Evolutionary conservation across 2,329 filamentous ascomycete species (phyloP).

Genomic region (Proliferodiscus dingleyae): DNA sequence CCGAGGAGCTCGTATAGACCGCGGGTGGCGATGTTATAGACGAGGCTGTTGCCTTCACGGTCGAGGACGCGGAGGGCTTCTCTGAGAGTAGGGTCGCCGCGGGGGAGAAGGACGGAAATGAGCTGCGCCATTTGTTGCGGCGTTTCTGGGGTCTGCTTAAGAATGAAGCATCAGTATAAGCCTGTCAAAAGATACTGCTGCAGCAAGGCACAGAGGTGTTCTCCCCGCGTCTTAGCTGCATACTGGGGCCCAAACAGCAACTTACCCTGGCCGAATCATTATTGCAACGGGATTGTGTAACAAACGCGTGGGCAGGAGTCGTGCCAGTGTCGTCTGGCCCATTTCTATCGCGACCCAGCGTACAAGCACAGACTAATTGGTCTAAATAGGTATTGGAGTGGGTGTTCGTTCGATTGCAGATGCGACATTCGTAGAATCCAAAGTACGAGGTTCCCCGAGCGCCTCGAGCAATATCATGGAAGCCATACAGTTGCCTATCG

Average conservation of each 20-base stretch:
- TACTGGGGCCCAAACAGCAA: no score
- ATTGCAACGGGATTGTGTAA: constrained; percentile 15
- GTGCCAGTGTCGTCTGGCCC: constrained; percentile 20
- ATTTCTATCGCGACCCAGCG: constrained; percentile 17
- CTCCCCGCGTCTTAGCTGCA: no score
- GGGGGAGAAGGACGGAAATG: constrained; percentile 15
- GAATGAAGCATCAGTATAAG: no score
- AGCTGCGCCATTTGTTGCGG: constrained; percentile 15
- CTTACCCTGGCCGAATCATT: constrained; percentile 3
- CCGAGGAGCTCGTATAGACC: constrained; percentile 19
- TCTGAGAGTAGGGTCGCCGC: constrained; percentile 9
- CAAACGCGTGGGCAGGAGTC: constrained; percentile 19
- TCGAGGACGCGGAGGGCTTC: constrained; percentile 22
- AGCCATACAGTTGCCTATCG: constrained; percentile 14
- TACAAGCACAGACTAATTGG: constrained; percentile 20
- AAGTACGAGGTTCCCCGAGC: constrained; percentile 13
- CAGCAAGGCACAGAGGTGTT: no score
- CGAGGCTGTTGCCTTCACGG: constrained; percentile 18
- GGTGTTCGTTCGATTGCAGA: constrained; percentile 15
- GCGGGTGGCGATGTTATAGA: constrained; percentile 19
- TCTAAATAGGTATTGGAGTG: constrained; percentile 20
- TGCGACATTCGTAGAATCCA: constrained; percentile 15
- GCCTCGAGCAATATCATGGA: constrained; percentile 23
- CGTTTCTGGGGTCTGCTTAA: constrained; percentile 10
- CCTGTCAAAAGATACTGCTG: no score